Conservation (phyloP, 2,329 filamentous ascomycete genomes). For the Calonectria pseudoreteaudii region DNA sequence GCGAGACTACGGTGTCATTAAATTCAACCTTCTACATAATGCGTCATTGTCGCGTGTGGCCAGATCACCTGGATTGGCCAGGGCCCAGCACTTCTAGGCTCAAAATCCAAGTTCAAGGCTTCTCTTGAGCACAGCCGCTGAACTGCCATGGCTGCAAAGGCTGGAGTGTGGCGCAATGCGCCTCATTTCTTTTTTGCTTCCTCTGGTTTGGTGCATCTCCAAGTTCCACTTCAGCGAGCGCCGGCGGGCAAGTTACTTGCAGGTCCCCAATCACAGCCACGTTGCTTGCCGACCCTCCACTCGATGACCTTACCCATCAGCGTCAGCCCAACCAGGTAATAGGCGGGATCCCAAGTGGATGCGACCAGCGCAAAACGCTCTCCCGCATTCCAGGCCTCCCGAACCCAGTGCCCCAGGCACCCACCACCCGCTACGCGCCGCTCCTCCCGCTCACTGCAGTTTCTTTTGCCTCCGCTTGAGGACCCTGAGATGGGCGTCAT, state of each 20-base stretch:
- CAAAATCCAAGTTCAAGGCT: background rate
- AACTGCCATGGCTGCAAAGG: background rate
- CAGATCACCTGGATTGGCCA: constrained; percentile 19
- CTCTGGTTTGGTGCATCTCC: background rate
- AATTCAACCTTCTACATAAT: background rate
- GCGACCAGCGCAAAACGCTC: constrained; percentile 2
- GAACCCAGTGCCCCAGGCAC: constrained; percentile 22
- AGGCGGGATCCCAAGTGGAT: background rate
- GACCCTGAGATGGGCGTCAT: background rate
- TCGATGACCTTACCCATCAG: constrained; percentile 2
- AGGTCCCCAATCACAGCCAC: constrained; percentile 29
- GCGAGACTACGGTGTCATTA: constrained; percentile 33
- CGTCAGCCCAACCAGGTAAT: background rate
- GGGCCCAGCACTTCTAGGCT: background rate
- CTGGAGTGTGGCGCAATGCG: constrained; percentile 20
- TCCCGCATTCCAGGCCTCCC: background rate
- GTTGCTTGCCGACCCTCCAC: constrained; percentile 7
- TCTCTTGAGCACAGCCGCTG: constrained; percentile 18
- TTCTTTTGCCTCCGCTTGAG: constrained; percentile 22
- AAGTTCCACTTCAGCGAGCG: constrained; percentile 11
- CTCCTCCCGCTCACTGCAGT: constrained; percentile 37
- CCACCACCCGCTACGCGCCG: constrained; percentile 41
- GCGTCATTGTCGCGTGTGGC: constrained; percentile 3
- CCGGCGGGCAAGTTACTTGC: constrained; percentile 23
- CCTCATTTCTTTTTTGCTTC: constrained; percentile 12